phyloP scores from a whole-genome alignment of 2,329 filamentous ascomycete species.

The Paraphaeosphaeria minitans region DNA sequence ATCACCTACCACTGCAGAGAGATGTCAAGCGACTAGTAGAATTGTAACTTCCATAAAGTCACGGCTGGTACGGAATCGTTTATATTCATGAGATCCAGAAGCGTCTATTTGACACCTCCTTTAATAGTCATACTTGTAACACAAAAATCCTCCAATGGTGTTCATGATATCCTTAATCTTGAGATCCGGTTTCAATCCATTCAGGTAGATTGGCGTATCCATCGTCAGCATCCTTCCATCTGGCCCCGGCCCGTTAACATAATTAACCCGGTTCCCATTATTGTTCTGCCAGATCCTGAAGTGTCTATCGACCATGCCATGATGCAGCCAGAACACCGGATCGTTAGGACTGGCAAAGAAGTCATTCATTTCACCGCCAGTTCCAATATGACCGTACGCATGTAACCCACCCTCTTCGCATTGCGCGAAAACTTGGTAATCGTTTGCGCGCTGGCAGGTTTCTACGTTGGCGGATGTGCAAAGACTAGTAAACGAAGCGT shows the following conservation, averaged over 20 bases:
- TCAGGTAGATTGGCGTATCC: slow-evolving; percentile 35
- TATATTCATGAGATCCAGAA: not conserved
- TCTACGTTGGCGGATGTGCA: slow-evolving; percentile 30
- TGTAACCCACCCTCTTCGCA: slow-evolving; percentile 39
- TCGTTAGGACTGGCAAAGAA: slow-evolving; percentile 40
- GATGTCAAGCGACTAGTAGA: too few species aligned
- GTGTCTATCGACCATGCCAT: slow-evolving; percentile 56
- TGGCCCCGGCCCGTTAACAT: slow-evolving; percentile 49
- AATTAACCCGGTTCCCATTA: slow-evolving; percentile 25
- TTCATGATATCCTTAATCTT: slow-evolving; percentile 38
- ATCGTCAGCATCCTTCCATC: slow-evolving; percentile 31
- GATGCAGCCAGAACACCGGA: slow-evolving; percentile 56
- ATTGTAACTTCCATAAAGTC: not conserved
- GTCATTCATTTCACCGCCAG: slow-evolving; percentile 43
- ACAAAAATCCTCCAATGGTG: slow-evolving; percentile 30
- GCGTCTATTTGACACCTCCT: not conserved
- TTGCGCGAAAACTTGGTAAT: slow-evolving; percentile 35
- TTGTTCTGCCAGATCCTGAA: slow-evolving; percentile 58
- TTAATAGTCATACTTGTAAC: slow-evolving; percentile 46
- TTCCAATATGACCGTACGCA: slow-evolving; percentile 43
- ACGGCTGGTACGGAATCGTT: not conserved
- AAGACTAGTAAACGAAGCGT: slow-evolving; percentile 28
- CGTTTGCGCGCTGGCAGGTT: slow-evolving; percentile 28
- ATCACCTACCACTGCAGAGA: too few species aligned
- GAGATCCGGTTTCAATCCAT: slow-evolving; percentile 34